These are phyloP conservation scores for Suillus variegatus DNA, from an alignment of 768 basidiomycete genomes.

Conservation along the genomic window DNA sequence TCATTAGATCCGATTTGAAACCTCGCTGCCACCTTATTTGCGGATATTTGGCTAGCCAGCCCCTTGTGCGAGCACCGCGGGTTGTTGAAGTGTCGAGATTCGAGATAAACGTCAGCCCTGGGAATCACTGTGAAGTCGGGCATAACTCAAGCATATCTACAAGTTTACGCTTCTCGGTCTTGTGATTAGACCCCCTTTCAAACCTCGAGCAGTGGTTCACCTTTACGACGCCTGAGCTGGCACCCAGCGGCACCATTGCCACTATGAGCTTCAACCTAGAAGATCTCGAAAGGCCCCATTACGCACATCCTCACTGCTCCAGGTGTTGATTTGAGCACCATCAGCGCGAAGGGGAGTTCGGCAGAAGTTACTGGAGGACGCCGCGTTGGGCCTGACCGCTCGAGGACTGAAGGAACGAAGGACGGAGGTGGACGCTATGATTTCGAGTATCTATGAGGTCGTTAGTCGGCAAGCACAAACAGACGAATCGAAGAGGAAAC, in stretches of 20 bases:
- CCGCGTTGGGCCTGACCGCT: constrained; percentile 50
- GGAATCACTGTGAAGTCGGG: not conserved
- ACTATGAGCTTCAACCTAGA: constrained; percentile 55
- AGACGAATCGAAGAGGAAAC: constrained; percentile 29
- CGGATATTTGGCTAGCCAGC: not conserved
- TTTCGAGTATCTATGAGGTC: constrained; percentile 62
- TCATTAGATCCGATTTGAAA: not conserved
- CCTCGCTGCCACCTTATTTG: not conserved
- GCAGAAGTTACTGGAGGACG: constrained; percentile 57
- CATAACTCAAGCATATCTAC: not conserved
- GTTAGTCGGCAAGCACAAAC: constrained; percentile 43
- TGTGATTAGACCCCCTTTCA: not conserved
- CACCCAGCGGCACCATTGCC: constrained; percentile 2
- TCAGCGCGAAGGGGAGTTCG: constrained; percentile 91
- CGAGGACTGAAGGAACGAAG: constrained; percentile 69
- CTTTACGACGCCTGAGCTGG: constrained; percentile 3
- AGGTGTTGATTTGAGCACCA: constrained; percentile 72
- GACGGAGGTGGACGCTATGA: constrained; percentile 66
- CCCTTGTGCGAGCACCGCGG: constrained; percentile 2
- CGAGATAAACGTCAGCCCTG: constrained; percentile 6
- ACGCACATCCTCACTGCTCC: constrained; percentile 73
- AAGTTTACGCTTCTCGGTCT: not conserved
- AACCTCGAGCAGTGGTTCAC: not conserved
- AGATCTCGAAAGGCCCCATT: constrained; percentile 61
- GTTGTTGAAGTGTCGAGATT: constrained; percentile 4